Percentiles rank a stretch among this genome's conserved stretches.
Conservation (phyloP, 225 moss, liverwort and hornwort species). For the Marchantia paleacea region DNA sequence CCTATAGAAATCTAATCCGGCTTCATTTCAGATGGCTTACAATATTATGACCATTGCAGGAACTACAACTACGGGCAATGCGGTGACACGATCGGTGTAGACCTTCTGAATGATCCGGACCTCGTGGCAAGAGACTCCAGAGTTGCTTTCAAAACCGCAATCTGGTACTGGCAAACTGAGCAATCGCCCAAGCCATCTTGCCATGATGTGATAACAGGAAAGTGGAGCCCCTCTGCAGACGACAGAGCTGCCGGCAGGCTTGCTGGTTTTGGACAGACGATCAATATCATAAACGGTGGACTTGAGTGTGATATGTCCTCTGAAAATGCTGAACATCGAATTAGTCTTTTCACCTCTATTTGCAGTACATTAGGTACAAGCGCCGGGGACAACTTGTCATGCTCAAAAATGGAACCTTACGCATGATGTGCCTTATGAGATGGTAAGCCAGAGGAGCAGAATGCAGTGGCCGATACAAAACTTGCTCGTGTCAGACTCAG, state of each 20-base stretch:
- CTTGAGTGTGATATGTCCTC: too few species aligned
- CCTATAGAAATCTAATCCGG: too few species aligned
- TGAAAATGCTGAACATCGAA: too few species aligned
- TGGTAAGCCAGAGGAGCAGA: too few species aligned
- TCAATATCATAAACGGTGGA: too few species aligned
- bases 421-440: too few species aligned
- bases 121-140: constrained; percentile 11
- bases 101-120: constrained; percentile 28
- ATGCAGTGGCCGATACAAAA: too few species aligned
- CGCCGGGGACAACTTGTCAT: too few species aligned
- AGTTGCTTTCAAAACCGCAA: constrained; percentile 19
- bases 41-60: constrained; percentile 15
- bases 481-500: too few species aligned
- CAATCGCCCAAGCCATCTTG: constrained; percentile 26
- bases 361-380: too few species aligned
- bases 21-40: background rate
- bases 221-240: constrained; percentile 17
- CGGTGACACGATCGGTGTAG: constrained; percentile 16
- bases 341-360: too few species aligned
- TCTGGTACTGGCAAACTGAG: constrained; percentile 34
- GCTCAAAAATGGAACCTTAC: too few species aligned
- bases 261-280: constrained; percentile 33
- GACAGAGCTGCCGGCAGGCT: constrained; percentile 11
- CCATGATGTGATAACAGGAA: constrained; percentile 32
- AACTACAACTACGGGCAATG: constrained; percentile 33